Base-by-base conservation (phyloP, 768 basidiomycete genomes). In the Rhodotorula kratochvilovae region DNA sequence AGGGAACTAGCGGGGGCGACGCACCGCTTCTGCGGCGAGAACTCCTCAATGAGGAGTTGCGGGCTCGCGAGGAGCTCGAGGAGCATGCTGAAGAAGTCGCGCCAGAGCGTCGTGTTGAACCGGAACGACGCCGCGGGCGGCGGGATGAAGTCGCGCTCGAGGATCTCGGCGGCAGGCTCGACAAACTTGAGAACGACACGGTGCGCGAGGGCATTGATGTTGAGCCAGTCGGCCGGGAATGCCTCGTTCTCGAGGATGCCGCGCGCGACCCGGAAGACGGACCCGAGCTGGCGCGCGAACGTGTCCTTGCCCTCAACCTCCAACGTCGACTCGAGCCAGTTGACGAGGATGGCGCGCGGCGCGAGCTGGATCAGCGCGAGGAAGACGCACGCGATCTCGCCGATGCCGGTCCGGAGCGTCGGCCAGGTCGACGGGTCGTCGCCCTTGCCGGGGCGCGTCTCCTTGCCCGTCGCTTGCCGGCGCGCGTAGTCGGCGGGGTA, bases 11-110 rank as follows among this genome's bases (percentile, higher is more conserved):
- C 5, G 25, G 48, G 11, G 25, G 25, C 25, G 27, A 33, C 53
- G 15, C n/a, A 54, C 53, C 53, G n/a, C 75, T 90, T 91, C 85
- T 95, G 95, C 3, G 93, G 91, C 77, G 88, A 91, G 72, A 94
- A 93, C 71, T 97, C 92, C 79, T 98, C 95, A 59, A 97, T 92
- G 25, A 91, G 87, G 27, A 97, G 84, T 67, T 93, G 91, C 58
- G 94, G 90, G 7, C 92, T 95, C 89, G 63, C 58, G 39, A 95
- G 83, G 45, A 96, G 83, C 71, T 88, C 89, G 74, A 97, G 84
- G 16, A 96, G 83, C 84, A 93, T 89, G 63, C 85, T 84, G 75
- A 97, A 87, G 53, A 86, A 87, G 56, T 90, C 89, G 63, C 83
- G 85, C 95, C 95, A 98, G 25, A 97, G 82, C 16, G 82, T 82